Evolutionary conservation across 1,284 basidiomycete genomes (phyloP).

Genomic region (Ganoderma sp.): DNA sequence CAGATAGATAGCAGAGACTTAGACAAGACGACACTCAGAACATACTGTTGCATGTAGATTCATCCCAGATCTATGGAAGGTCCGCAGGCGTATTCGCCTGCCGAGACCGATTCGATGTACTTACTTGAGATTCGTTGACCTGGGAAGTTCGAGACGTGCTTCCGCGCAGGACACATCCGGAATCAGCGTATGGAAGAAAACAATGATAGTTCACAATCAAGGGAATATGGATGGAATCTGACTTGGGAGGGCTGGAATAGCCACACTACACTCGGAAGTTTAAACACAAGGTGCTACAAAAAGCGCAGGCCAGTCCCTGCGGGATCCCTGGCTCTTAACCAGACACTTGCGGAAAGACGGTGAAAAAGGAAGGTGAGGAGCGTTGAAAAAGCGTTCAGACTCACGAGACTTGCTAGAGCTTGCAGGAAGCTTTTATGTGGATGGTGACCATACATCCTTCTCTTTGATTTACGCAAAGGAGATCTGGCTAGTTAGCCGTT

Average conservation of each 20-base stretch:
- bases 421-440: too few species aligned
- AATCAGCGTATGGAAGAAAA: not conserved
- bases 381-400: too few species aligned
- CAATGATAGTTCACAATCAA: not conserved
- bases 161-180: not conserved
- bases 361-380: not conserved
- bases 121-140: too few species aligned
- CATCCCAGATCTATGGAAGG: not conserved
- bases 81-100: too few species aligned
- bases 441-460: too few species aligned
- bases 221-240: not conserved
- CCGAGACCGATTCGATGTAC: too few species aligned
- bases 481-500: too few species aligned
- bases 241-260: not conserved
- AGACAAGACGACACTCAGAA: not conserved
- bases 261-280: not conserved
- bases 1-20: not conserved
- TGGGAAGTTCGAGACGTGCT: not conserved
- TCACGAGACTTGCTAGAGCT: too few species aligned
- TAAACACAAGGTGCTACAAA: not conserved
- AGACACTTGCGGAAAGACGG: not conserved
- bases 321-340: not conserved
- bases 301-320: not conserved
- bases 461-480: too few species aligned
- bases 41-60: not conserved